phyloP scores from a whole-genome alignment of 345 rosid species.

The Citrus medica region DNA sequence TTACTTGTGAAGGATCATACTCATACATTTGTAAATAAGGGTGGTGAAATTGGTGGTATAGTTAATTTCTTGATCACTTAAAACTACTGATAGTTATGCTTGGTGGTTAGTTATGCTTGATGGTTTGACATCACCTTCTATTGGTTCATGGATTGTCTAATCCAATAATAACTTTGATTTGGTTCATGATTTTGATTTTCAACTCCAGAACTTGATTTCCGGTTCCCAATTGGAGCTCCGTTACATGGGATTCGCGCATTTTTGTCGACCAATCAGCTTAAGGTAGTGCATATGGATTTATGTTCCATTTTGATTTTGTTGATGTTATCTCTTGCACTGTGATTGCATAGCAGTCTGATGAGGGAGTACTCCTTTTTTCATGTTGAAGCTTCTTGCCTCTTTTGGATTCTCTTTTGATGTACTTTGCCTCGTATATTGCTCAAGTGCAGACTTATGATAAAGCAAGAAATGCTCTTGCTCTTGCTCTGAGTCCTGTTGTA shows the following conservation, averaged over 20 bases:
- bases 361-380: neutral
- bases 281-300: slow-evolving; percentile 38
- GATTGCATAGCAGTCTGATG: neutral
- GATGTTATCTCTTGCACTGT: neutral
- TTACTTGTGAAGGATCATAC: slow-evolving; percentile 94
- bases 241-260: slow-evolving; percentile 88
- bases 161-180: neutral
- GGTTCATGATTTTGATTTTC: slow-evolving; percentile 17
- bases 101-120: slow-evolving; percentile 52
- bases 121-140: neutral
- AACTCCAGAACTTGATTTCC: slow-evolving; percentile 91
- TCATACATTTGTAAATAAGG: slow-evolving; percentile 95
- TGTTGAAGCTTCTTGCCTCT: neutral
- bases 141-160: neutral
- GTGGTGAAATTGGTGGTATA: slow-evolving; percentile 82
- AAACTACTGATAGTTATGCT: slow-evolving; percentile 5
- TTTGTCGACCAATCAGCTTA: slow-evolving; percentile 79
- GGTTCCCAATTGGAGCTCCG: slow-evolving; percentile 94
- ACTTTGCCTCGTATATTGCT: slow-evolving; percentile 5
- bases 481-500: slow-evolving; percentile 93
- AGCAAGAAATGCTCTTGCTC: slow-evolving; percentile 91
- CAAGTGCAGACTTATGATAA: slow-evolving; percentile 75
- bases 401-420: slow-evolving; percentile 8
- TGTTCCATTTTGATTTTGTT: neutral
- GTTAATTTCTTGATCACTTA: slow-evolving; percentile 8